Base-by-base conservation (phyloP, 345 rosid genomes). In the Erodium maritimum region DNA sequence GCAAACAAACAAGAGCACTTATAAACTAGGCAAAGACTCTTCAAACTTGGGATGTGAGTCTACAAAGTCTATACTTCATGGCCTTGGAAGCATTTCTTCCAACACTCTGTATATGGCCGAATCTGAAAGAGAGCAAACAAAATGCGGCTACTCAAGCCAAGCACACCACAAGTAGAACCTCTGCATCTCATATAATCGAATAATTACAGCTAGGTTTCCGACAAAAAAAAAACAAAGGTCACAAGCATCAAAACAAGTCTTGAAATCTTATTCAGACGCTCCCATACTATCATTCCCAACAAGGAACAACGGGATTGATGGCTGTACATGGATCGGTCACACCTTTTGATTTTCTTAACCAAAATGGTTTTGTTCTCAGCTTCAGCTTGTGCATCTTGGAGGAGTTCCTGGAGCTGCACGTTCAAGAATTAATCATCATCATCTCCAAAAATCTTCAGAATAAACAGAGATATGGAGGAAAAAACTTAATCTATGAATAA, bases 391-490 rank as follows among this genome's bases (percentile, higher is more conserved):
- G 56, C 55, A 50, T n/a, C 19, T 50, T 24, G 55, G 7, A 9
- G 48, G 23, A 33, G 60, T 57, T 37, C 50, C 29, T 33, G 23
- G 13, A 16, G 34, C 65, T 53, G 58, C 58, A 61, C 11, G 14
- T 29, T 21, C 52, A 61, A 21, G 2, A 61, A 29, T 29, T 29
- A 3, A 29, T 29, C 37, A 0, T 6, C 37, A 11, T 29, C 5
- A 42, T 42, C 34, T 8, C 13, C 14, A 42, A 12, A 14, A 42
- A 42, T 3, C 14, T 42, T 10, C 48, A 42, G 16, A 42, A 42
- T 14, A 42, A 42, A 42, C 48, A 42, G 48, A 42, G 12, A 10
- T 42, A 37, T 11, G 1, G 33, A 2, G 17, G 16, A n/a, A 17
- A 61, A 19, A 23, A 33, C 3, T 10, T 1, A 1, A 23, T 10